Evolutionary conservation across 441 rosid genomes (phyloP).

Genomic region (Arabidopsis hybrid): DNA sequence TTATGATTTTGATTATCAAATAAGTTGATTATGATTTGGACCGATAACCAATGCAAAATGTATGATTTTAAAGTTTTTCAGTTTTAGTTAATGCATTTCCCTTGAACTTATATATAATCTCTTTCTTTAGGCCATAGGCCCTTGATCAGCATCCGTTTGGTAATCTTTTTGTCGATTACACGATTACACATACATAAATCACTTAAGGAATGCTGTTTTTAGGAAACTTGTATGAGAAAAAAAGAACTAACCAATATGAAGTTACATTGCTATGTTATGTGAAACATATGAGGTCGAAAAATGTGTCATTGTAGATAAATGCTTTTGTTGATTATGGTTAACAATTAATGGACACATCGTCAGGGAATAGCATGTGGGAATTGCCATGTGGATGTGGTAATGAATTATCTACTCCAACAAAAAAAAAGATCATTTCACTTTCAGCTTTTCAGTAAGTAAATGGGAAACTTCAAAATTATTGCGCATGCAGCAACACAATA

Average conservation of each 20-base stretch:
- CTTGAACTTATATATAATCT: conserved; percentile 7
- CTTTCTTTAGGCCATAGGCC: background rate
- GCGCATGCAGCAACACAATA: conserved; percentile 14
- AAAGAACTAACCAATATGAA: too few relatives aligned
- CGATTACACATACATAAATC: too few relatives aligned
- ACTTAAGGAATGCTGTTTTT: background rate
- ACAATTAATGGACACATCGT: conserved; percentile 6
- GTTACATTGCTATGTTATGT: background rate
- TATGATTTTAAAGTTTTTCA: conserved; percentile 19
- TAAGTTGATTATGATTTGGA: conserved; percentile 28
- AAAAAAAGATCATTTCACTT: background rate
- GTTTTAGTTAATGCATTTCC: conserved; percentile 31
- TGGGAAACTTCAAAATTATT: background rate
- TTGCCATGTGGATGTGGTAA: conserved; percentile 12
- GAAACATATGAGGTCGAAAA: background rate
- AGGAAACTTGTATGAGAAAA: background rate
- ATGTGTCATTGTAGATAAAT: background rate
- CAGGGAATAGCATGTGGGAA: background rate
- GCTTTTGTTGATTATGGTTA: background rate
- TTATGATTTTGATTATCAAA: conserved; percentile 25
- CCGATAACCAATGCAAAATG: conserved; percentile 33
- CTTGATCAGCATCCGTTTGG: background rate
- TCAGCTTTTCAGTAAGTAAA: conserved; percentile 8
- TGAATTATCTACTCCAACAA: background rate
- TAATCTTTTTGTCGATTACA: too few relatives aligned